Base-by-base conservation (phyloP, 2,329 filamentous ascomycete species). In the Hymenoscyphus fraxineus region DNA sequence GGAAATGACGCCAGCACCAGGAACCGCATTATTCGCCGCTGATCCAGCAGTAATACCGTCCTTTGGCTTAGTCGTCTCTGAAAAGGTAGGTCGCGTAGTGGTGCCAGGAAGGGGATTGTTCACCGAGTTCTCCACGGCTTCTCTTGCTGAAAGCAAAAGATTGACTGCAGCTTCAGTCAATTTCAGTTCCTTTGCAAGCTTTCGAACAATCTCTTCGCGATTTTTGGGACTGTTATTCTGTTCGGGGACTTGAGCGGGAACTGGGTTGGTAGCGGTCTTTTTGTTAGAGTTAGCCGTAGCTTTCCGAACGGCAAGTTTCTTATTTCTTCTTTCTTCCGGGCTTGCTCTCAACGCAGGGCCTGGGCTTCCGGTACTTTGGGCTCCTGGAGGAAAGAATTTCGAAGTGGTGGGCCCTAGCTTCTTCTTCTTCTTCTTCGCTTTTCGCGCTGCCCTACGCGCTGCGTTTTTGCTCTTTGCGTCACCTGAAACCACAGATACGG, bases 371-470 rank as follows among this genome's bases (percentile, higher is more conserved):
- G 47, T 13, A 54, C 3, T 15, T 6, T 54, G 47, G 19, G 47
- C 9, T 54, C 12, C 47, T 27, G 47, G 19, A 54, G 47, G 47
- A 54, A 54, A 54, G 47, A 54, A 54, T 54, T 54, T 22, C 47
- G 47, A 54, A 27, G 47, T 31, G 1, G 58, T 60, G 12, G 19
- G 38, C 13, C 41, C 47, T 19, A 39, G 40, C 44, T 39, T 41
- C 47, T 56, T 55, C 10, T 56, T 61, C 44, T 55, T 41, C 47
- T 56, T 55, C 10, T 56, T 61, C 15, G 38, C 44, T 16, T 62
- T 58, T 51, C 56, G 47, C 22, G 47, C 47, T 54, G 47, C 47
- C 47, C 22, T 54, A 13, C 47, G 47, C 19, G 47, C 47, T 13
- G 47, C 47, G 1, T 54, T 54, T 10, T 54, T 54, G 19, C 4